Conservation (phyloP, 2,329 filamentous ascomycete genomes). For the Colletotrichum sojae region DNA sequence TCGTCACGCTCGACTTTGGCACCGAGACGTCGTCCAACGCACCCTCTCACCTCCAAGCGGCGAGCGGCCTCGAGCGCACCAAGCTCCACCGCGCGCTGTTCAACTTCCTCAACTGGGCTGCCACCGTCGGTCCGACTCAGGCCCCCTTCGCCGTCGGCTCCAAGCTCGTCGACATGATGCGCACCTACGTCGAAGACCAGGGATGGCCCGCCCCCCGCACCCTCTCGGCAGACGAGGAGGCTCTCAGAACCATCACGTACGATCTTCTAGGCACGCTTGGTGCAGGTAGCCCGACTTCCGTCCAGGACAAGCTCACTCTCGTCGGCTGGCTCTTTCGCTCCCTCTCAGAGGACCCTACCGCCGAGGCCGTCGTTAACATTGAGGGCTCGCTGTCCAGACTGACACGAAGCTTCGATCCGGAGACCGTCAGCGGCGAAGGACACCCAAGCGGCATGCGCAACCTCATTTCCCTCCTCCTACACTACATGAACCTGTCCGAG, state of each 20-base stretch:
- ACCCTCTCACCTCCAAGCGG: conserved; percentile 49
- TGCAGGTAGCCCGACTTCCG: conserved; percentile 71
- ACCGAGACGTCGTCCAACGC: conserved; percentile 30
- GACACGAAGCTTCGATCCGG: conserved; percentile 59
- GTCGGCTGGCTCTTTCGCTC: conserved; percentile 85
- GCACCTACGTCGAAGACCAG: conserved; percentile 81
- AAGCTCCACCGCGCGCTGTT: conserved; percentile 89
- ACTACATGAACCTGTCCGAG: conserved; percentile 73
- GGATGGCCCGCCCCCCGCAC: conserved; percentile 83
- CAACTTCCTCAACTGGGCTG: conserved; percentile 88
- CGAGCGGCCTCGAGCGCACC: conserved; percentile 78
- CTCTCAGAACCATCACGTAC: conserved; percentile 84
- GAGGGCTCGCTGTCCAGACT: conserved; percentile 89
- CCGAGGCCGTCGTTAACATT: conserved; percentile 86
- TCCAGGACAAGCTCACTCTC: conserved; percentile 69
- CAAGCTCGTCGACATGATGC: conserved; percentile 77
- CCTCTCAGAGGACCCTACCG: conserved; percentile 82
- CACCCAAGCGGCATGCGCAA: conserved; percentile 33
- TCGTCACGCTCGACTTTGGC: conserved; percentile 76
- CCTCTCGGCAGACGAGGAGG: conserved; percentile 62
- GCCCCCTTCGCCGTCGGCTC: conserved; percentile 77
- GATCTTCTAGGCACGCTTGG: conserved; percentile 90
- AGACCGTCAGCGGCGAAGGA: conserved; percentile 48
- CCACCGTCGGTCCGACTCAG: conserved; percentile 75
- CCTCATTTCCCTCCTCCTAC: conserved; percentile 72